Evolutionary conservation across 371 early-diverging fungal genomes (phyloP), one percentile per base, ranked within the genome.

Genomic region (Rhizopus microsporus): DNA sequence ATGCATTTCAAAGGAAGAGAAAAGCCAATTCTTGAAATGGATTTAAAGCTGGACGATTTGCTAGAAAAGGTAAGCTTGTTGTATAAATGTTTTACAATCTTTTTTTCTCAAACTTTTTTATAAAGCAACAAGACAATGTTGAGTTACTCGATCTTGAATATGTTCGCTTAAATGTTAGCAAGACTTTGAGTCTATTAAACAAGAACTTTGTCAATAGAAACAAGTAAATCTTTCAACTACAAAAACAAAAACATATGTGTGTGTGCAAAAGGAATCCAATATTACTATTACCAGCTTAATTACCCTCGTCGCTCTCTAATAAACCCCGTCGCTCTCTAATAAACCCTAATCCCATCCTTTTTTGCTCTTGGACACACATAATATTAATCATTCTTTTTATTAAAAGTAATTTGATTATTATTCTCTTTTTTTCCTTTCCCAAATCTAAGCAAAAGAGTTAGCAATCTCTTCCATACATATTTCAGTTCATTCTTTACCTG

Each of bases 1-100:
- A 80, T 97, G 66, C 87, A 92, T 60, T 96, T 90, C 69, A 94
- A 93, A 75, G 90, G 79, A 17, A 85, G 97, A 12, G 96, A 96
- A 46, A 93, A 93, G 65, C 89, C 97, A 1, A 94, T 97, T 53
- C 69, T 97, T 57, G 94, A 94, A 74, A 95, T 97, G 94, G 95
- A 95, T 72, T 80, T 96, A 63, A 92, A 94, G 59, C 77, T 96
- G 34, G 97, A 96, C 66, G 97, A 96, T 71, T 74, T 96, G 60
- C 77, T 96, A 42, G 95, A 94, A 72, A 93, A 94, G 78, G 87
- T 87, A 78, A 60, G n/a, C 5, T 7, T 35, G 7, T 3, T 23
- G 8, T 17, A 32, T 13, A 8, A 31, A 30, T 16, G 9, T n/a
- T 29, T 37, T 8, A 17, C 8, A 8, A 23, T n/a, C 7, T 4